phyloP scores from a whole-genome alignment of 2,329 filamentous ascomycete species.

The Colletotrichum neosansevieriae region DNA sequence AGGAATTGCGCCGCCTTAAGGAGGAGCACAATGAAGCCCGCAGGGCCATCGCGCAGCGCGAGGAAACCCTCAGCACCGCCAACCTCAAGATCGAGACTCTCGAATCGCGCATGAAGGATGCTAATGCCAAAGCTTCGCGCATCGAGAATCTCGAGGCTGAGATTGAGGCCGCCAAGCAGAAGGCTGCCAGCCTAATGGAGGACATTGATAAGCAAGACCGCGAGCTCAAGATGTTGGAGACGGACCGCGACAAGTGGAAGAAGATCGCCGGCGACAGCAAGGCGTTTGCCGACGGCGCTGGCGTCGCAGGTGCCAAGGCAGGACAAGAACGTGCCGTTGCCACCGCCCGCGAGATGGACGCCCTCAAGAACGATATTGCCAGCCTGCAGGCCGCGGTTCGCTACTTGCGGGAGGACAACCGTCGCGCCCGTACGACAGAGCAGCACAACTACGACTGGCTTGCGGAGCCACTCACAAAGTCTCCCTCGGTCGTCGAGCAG shows the following conservation, averaged over 20 bases:
- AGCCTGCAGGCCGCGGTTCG: slow-evolving; percentile 74
- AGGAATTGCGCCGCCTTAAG: slow-evolving; percentile 83
- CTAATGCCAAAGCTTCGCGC: slow-evolving; percentile 78
- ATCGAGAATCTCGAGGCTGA: slow-evolving; percentile 74
- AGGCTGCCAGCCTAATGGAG: slow-evolving; percentile 67
- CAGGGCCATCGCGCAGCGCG: slow-evolving; percentile 76
- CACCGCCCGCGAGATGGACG: slow-evolving; percentile 79
- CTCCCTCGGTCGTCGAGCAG: slow-evolving; percentile 59
- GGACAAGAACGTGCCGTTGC: slow-evolving; percentile 76
- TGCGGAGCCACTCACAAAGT: slow-evolving; percentile 68
- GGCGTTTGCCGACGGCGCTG: slow-evolving; percentile 64
- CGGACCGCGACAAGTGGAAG: slow-evolving; percentile 78
- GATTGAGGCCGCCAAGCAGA: slow-evolving; percentile 65
- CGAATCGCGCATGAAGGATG: slow-evolving; percentile 87
- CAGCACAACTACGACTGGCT: slow-evolving; percentile 72
- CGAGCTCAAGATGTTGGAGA: slow-evolving; percentile 73
- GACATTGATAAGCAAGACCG: slow-evolving; percentile 76
- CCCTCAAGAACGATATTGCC: slow-evolving; percentile 76
- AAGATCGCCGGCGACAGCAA: slow-evolving; percentile 74
- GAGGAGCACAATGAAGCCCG: slow-evolving; percentile 85
- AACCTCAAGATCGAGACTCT: slow-evolving; percentile 95
- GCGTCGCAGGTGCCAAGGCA: slow-evolving; percentile 63
- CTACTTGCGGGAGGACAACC: slow-evolving; percentile 76
- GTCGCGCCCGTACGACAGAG: slow-evolving; percentile 69
- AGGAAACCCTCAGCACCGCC: slow-evolving; percentile 86